Percentiles rank a stretch among this genome's conserved stretches.
Evolutionary conservation across 2,329 filamentous ascomycete genomes (phyloP).

Genomic region (Epichloe baconii): DNA sequence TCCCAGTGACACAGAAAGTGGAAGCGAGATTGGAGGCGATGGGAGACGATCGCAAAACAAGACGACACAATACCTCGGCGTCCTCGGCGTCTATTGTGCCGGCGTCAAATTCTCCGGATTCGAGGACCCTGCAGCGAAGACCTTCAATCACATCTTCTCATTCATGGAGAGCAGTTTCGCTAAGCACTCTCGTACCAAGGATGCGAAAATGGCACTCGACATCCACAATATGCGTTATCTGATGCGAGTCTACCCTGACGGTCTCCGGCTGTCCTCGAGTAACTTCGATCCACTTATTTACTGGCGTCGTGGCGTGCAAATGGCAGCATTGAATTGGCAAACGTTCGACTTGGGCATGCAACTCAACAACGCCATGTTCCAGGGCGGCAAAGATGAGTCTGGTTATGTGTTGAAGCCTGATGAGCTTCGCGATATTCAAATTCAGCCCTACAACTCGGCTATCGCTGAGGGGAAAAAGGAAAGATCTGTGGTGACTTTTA

Average conservation of each 20-base stretch:
- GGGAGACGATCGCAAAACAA: constrained; percentile 61
- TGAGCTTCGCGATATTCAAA: constrained; percentile 62
- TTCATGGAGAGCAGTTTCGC: constrained; percentile 85
- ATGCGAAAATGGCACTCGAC: constrained; percentile 65
- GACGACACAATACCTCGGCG: constrained; percentile 70
- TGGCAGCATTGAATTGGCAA: constrained; percentile 97
- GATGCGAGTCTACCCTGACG: constrained; percentile 88
- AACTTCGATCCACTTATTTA: constrained; percentile 92
- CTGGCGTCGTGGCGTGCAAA: constrained; percentile 92
- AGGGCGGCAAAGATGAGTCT: constrained; percentile 69
- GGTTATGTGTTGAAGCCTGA: constrained; percentile 91
- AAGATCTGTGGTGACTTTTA: constrained; percentile 73
- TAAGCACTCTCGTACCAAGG: constrained; percentile 61
- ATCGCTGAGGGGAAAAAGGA: constrained; percentile 54
- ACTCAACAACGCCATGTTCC: constrained; percentile 95
- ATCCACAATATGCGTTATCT: constrained; percentile 84
- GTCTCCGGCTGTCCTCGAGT: constrained; percentile 67
- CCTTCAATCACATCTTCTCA: constrained; percentile 89
- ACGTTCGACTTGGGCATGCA: constrained; percentile 94
- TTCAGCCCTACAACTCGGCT: constrained; percentile 35
- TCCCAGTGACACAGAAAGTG: constrained; percentile 66
- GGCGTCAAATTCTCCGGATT: constrained; percentile 77
- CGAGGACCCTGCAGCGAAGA: constrained; percentile 62
- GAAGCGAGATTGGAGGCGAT: constrained; percentile 38
- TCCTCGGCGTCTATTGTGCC: constrained; percentile 65